Evolutionary conservation across 495 filamentous ascomycete genomes (phyloP), one percentile per base, ranked within the genome.

Genomic region (Cenococcum geophilum): DNA sequence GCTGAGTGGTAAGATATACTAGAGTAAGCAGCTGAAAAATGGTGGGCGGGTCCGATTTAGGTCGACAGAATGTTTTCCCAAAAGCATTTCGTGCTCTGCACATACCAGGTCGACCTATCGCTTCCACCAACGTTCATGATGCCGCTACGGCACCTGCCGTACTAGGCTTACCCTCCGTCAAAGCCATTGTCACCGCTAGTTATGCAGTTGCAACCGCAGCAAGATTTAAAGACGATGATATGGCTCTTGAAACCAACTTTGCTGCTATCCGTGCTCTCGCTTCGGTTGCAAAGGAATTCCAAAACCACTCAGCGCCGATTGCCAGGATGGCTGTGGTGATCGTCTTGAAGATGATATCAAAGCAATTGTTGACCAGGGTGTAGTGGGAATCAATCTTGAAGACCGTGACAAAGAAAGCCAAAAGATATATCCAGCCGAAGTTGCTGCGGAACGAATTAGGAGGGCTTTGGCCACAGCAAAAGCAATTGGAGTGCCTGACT

Each of bases 181-280:
- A 71, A 36, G 82, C 80, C 56, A 68, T 84, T 25, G 82, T 80
- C 20, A 82, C 80, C n/a, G 78, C 77, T 1, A 79, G 75, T 59
- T 79, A 71, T 62, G 78, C 80, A 14, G 69, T 84, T 25, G 79
- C 82, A 1, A 66, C 69, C 14, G 64, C 73, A 1, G 67, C 69
- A 34, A 78, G 77, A 37, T 63, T 75, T 11, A 55, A 70, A 1
- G 80, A 84, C 67, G 66, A 71, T 8, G 62, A 73, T 8, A 72
- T 85, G 20, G 73, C 71, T 0, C 69, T 76, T 10, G 54, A 73
- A 10, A 55, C 57, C 0, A 74, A 79, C 57, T 54, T 80, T 11
- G 43, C 60, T 2, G 70, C 71, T 8, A 60, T 72, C 36, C 40
- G 45, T 14, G 55, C 35, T 32, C 49, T 68, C 25, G 57, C 52